A percentile compares a stretch with the other conserved stretches of the same genome.
phyloP scores from a whole-genome alignment of 495 filamentous ascomycete genomes.

The Penicillium crystallinum region DNA sequence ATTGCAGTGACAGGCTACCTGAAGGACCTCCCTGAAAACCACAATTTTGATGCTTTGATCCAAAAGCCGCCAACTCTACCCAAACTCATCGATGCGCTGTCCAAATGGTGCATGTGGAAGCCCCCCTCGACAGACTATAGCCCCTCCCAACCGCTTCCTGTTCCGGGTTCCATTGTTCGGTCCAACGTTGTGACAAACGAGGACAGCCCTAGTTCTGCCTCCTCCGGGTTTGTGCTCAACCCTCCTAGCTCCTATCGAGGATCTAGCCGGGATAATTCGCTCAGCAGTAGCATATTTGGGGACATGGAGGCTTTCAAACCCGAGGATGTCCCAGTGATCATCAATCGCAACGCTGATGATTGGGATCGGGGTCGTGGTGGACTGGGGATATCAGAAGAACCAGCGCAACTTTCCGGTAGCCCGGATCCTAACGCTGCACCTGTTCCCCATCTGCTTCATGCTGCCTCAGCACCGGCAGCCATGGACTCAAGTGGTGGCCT shows the following conservation, averaged over 20 bases:
- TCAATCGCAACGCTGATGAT: conserved; percentile 66
- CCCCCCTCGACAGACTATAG: conserved; percentile 54
- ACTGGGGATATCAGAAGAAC: conserved; percentile 62
- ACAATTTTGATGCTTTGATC: conserved; percentile 90
- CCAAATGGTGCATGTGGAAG: conserved; percentile 89
- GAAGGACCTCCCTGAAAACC: conserved; percentile 87
- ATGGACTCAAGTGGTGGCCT: conserved; percentile 46
- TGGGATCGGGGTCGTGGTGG: conserved; percentile 62
- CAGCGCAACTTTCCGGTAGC: conserved; percentile 12
- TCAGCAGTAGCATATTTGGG: conserved; percentile 79
- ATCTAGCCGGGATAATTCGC: conserved; percentile 78
- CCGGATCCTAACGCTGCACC: conserved; percentile 30
- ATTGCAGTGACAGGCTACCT: conserved; percentile 97
- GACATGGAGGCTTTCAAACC: conserved; percentile 73
- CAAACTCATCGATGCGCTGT: conserved; percentile 81
- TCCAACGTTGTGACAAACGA: conserved; percentile 57
- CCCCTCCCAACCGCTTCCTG: conserved; percentile 44
- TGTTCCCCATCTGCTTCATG: conserved; percentile 52
- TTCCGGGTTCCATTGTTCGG: conserved; percentile 57
- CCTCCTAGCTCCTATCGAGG: conserved; percentile 70
- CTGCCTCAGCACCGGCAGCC: conserved; percentile 62
- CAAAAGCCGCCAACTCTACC: conserved; percentile 91
- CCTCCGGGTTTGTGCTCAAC: conserved; percentile 65
- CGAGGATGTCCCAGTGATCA: conserved; percentile 74
- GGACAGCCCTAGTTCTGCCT: conserved; percentile 79